Percentiles rank a stretch among this genome's conserved stretches.
Evolutionary conservation across 805 yeast genomes (phyloP).

Genomic region (Isabelozyma gotoi): DNA sequence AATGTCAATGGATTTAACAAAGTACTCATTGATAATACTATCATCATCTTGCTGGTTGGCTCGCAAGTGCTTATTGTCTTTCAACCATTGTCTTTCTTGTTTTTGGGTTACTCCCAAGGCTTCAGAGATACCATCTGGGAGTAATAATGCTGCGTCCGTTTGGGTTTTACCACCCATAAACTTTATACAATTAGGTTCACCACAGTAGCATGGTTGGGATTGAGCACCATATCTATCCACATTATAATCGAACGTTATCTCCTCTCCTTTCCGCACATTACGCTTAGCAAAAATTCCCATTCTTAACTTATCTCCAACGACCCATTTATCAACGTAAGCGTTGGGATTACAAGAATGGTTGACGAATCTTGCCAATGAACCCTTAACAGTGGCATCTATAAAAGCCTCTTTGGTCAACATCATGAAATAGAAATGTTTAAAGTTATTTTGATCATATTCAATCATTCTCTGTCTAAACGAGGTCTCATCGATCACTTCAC

Average conservation of each 20-base stretch:
- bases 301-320: slow-evolving; percentile 80
- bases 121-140: slow-evolving; percentile 81
- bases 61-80: slow-evolving; percentile 51
- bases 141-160: slow-evolving; percentile 80
- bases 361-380: slow-evolving; percentile 86
- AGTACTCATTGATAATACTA: slow-evolving; percentile 60
- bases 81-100: slow-evolving; percentile 72
- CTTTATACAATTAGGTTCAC: slow-evolving; percentile 88
- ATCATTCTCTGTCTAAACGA: slow-evolving; percentile 74
- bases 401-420: slow-evolving; percentile 91
- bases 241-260: slow-evolving; percentile 87
- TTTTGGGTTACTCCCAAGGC: slow-evolving; percentile 76
- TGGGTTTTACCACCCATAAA: slow-evolving; percentile 96
- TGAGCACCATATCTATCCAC: slow-evolving; percentile 96
- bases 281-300: slow-evolving; percentile 96
- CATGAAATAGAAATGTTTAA: slow-evolving; percentile 91
- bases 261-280: slow-evolving; percentile 73
- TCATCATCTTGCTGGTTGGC: slow-evolving; percentile 54
- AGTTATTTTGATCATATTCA: slow-evolving; percentile 64
- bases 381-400: slow-evolving; percentile 90
- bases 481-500: slow-evolving; percentile 85
- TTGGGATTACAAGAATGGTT: slow-evolving; percentile 96
- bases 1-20: slow-evolving; percentile 59
- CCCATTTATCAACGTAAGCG: slow-evolving; percentile 96
- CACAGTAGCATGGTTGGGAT: slow-evolving; percentile 93